Percentiles rank a stretch among this genome's conserved stretches.
Conservation (phyloP, 352 stramenopile species). For the Phytopythium mirpurense region DNA sequence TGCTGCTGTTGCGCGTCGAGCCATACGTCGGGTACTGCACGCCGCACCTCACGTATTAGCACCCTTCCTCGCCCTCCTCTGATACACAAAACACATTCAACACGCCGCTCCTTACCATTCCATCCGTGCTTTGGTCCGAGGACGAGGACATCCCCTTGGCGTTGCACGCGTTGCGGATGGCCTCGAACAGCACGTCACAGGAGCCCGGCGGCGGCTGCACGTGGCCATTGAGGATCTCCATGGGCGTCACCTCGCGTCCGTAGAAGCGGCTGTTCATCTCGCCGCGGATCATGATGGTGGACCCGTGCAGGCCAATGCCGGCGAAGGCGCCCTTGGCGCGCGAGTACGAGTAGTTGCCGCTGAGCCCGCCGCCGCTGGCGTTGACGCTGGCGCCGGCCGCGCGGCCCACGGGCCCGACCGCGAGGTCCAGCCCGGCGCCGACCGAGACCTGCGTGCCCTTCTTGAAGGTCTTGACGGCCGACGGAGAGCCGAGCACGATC, state of each 20-base stretch:
- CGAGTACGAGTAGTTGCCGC: conserved; percentile 85
- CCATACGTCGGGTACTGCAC: conserved; percentile 15
- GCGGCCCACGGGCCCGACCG: conserved; percentile 66
- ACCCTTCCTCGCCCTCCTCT: too few species aligned
- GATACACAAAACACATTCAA: too few species aligned
- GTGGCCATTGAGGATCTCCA: conserved; percentile 77
- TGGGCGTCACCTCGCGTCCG: conserved; percentile 69
- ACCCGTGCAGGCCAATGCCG: conserved; percentile 72
- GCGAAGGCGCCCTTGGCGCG: conserved; percentile 80
- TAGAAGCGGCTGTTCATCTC: conserved; percentile 87
- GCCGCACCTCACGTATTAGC: background rate
- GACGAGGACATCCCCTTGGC: conserved; percentile 7
- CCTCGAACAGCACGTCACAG: conserved; percentile 68
- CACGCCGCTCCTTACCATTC: background rate
- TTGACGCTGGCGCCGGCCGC: conserved; percentile 70
- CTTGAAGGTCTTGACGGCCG: conserved; percentile 79
- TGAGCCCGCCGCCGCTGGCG: conserved; percentile 68
- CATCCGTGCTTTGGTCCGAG: background rate
- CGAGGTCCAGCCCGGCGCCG: conserved; percentile 69
- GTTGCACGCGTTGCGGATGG: conserved; percentile 44
- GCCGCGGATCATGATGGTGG: conserved; percentile 76
- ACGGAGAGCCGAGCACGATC: conserved; percentile 76
- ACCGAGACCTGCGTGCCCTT: conserved; percentile 79
- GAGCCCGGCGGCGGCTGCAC: conserved; percentile 51
- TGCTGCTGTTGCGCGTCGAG: conserved; percentile 17